Evolutionary conservation across 768 basidiomycete species (phyloP).

Genomic region (Psilocybe azurescens): DNA sequence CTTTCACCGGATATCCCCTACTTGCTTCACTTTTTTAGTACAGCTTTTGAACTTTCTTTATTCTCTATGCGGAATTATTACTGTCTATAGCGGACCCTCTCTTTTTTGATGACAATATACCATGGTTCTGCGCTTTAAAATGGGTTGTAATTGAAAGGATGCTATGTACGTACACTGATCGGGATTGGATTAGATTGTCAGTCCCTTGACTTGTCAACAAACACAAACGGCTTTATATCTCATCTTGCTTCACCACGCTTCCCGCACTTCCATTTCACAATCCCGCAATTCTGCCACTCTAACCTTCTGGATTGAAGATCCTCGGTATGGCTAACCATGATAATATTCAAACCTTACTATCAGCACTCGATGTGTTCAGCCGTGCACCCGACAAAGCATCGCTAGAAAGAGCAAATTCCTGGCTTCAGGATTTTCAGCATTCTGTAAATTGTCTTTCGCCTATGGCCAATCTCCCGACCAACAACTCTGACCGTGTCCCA

Average conservation of each 20-base stretch:
- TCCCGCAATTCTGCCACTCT: conserved; percentile 2
- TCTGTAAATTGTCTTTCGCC: conserved; percentile 90
- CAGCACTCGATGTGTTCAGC: conserved; percentile 81
- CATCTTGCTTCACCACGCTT: conserved; percentile 15
- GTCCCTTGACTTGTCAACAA: conserved; percentile 37
- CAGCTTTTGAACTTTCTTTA: conserved; percentile 45
- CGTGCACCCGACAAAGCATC: conserved; percentile 83
- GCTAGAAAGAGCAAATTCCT: conserved; percentile 87
- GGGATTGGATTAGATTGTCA: conserved; percentile 12
- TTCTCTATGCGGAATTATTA: conserved; percentile 49
- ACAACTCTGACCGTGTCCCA: conserved; percentile 68
- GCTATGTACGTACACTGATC: background rate
- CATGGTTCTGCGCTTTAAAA: conserved; percentile 35
- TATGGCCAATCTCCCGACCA: conserved; percentile 65
- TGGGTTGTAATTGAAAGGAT: background rate
- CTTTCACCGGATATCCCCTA: conserved; percentile 62
- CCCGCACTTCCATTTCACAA: conserved; percentile 10
- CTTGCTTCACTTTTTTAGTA: conserved; percentile 54
- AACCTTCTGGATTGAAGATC: conserved; percentile 23
- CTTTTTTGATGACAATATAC: conserved; percentile 50
- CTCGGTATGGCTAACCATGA: conserved; percentile 54
- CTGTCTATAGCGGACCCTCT: conserved; percentile 35
- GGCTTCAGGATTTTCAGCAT: conserved; percentile 99
- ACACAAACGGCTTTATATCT: conserved; percentile 34
- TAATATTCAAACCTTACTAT: conserved; percentile 71